Evolutionary conservation across 345 rosid species (phyloP).

Genomic region (Streptanthus diversifolius): DNA sequence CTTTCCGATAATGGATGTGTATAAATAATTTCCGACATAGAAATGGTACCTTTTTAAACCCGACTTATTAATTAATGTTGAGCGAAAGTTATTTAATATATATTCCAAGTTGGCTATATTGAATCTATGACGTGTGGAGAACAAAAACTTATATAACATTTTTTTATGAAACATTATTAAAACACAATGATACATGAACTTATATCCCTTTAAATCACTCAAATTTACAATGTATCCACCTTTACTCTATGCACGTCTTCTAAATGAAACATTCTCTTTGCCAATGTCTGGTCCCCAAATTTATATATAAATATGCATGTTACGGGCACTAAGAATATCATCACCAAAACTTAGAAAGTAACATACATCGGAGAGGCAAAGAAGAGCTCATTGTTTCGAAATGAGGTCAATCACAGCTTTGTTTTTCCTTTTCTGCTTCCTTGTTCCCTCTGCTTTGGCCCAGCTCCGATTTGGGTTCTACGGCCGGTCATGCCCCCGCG

Average conservation of each 20-base stretch:
- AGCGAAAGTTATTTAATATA: neutral
- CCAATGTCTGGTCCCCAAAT: neutral
- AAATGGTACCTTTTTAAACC: no score
- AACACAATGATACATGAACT: neutral
- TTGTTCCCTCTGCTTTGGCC: conserved; percentile 41
- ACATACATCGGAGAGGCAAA: neutral
- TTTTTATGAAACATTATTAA: neutral
- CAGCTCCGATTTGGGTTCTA: conserved; percentile 54
- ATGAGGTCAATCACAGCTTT: conserved; percentile 25
- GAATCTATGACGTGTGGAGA: conserved; percentile 17
- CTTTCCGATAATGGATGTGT: no score
- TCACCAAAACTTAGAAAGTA: neutral
- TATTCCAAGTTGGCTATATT: neutral
- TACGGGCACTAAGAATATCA: neutral
- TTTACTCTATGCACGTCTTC: conserved; percentile 2
- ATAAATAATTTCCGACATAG: no score
- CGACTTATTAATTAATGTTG: no score
- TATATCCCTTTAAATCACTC: neutral
- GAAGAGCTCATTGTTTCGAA: neutral
- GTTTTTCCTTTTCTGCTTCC: conserved; percentile 24
- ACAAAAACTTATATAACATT: neutral
- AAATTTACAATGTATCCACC: neutral
- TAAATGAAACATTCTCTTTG: conserved; percentile 5
- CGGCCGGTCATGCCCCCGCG: conserved; percentile 48
- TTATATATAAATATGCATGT: conserved; percentile 18